phyloP scores from a whole-genome alignment of 768 basidiomycete species.

The Termitomyces sp. region DNA sequence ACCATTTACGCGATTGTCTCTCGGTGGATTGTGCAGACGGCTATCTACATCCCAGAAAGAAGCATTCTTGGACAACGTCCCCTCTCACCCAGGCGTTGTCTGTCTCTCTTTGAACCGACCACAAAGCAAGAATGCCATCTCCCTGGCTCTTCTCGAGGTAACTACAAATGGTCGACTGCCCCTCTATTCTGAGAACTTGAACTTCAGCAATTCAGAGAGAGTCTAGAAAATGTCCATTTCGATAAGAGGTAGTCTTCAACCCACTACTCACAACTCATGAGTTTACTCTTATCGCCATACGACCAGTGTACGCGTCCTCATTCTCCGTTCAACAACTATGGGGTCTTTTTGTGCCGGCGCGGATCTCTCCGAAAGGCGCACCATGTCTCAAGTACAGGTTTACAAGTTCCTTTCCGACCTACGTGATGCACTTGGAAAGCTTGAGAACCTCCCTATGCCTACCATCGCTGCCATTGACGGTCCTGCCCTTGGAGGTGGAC shows the following conservation, averaged over 20 bases:
- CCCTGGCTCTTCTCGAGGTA: constrained; percentile 64
- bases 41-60: constrained; percentile 16
- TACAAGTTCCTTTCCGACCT: constrained; percentile 73
- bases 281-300: constrained; percentile 2
- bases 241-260: constrained; percentile 48
- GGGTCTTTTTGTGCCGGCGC: constrained; percentile 90
- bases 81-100: constrained; percentile 56
- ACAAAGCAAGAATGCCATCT: constrained; percentile 84
- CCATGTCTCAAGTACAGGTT: constrained; percentile 73
- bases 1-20: background rate
- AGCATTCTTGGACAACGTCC: constrained; percentile 47
- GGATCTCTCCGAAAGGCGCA: constrained; percentile 79
- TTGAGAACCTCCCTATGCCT: constrained; percentile 83
- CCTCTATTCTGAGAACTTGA: background rate
- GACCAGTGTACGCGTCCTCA: constrained; percentile 65
- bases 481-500: constrained; percentile 88
- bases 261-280: background rate
- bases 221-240: constrained; percentile 58
- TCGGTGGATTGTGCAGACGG: constrained; percentile 5
- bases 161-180: constrained; percentile 3
- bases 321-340: constrained; percentile 73
- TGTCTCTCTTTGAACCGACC: constrained; percentile 79
- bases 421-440: constrained; percentile 59
- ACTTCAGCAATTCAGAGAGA: constrained; percentile 63
- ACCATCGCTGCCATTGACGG: constrained; percentile 93